Evolutionary conservation across 2,329 filamentous ascomycete genomes (phyloP).

Genomic region (Colletotrichum musicola): DNA sequence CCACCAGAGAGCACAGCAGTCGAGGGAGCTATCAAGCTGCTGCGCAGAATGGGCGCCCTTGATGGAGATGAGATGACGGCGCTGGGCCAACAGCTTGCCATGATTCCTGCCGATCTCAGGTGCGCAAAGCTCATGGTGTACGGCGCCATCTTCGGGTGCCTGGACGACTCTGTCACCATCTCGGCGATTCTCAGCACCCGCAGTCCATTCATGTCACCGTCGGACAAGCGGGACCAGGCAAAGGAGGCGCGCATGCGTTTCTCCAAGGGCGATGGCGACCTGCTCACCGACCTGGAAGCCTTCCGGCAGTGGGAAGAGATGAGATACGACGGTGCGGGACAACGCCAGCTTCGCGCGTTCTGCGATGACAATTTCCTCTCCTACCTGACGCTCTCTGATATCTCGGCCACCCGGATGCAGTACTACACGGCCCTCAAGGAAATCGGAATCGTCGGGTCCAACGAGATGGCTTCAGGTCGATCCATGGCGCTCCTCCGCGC

Average conservation of each 20-base stretch:
- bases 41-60: constrained; percentile 88
- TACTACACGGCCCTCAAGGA: constrained; percentile 89
- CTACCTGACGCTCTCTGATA: constrained; percentile 86
- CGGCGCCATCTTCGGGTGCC: constrained; percentile 91
- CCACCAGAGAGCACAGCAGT: constrained; percentile 89
- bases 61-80: constrained; percentile 90
- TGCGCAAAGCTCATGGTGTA: constrained; percentile 97
- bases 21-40: constrained; percentile 82
- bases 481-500: constrained; percentile 71
- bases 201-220: constrained; percentile 87
- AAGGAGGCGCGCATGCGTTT: constrained; percentile 82
- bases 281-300: constrained; percentile 87
- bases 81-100: constrained; percentile 90
- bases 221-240: constrained; percentile 85
- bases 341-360: constrained; percentile 77
- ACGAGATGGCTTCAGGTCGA: constrained; percentile 45
- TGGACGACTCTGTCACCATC: constrained; percentile 89
- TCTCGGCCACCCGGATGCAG: constrained; percentile 86
- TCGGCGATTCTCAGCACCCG: constrained; percentile 92
- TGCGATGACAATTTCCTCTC: constrained; percentile 90
- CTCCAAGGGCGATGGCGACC: constrained; percentile 82
- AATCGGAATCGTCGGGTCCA: constrained; percentile 77
- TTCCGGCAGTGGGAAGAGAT: constrained; percentile 86
- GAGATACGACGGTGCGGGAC: constrained; percentile 67
- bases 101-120: constrained; percentile 93